A percentile compares a stretch with the other conserved stretches of the same genome.
Conservation (phyloP, 192 early-diverging fungal species). For the Backusella sp. region DNA sequence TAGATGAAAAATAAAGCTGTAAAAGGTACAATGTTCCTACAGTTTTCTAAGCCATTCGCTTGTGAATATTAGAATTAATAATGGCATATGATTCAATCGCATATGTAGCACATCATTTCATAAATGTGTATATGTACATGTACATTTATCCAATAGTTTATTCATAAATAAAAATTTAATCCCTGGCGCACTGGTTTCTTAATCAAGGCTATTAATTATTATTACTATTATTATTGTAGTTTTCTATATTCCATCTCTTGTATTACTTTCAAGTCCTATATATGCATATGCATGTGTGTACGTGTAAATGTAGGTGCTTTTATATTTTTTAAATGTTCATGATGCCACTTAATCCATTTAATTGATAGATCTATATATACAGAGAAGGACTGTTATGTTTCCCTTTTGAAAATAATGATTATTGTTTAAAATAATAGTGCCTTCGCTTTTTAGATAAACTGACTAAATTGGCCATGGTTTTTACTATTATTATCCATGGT, state of each 20-base stretch:
- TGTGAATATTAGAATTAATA: neutral
- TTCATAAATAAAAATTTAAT: neutral
- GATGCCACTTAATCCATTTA: neutral
- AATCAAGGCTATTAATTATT: neutral
- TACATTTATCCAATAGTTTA: neutral
- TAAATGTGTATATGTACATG: neutral
- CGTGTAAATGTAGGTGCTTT: neutral
- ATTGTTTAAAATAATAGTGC: neutral
- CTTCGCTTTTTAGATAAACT: neutral
- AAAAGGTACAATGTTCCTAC: neutral
- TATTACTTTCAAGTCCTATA: neutral
- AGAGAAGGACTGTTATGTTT: neutral
- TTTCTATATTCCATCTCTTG: neutral
- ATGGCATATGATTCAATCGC: neutral
- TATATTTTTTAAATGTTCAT: neutral
- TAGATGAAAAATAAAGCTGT: neutral
- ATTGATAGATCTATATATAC: neutral
- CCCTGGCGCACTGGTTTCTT: neutral
- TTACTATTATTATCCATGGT: neutral
- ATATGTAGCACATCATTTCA: neutral
- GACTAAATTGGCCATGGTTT: neutral
- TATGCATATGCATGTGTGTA: neutral
- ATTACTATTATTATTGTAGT: neutral
- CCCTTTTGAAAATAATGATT: neutral
- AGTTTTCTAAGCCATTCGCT: neutral